Percentiles rank a stretch among this genome's conserved stretches.
Evolutionary conservation across 257 asterid genomes (phyloP).

Genomic region (Linaria vulgaris): DNA sequence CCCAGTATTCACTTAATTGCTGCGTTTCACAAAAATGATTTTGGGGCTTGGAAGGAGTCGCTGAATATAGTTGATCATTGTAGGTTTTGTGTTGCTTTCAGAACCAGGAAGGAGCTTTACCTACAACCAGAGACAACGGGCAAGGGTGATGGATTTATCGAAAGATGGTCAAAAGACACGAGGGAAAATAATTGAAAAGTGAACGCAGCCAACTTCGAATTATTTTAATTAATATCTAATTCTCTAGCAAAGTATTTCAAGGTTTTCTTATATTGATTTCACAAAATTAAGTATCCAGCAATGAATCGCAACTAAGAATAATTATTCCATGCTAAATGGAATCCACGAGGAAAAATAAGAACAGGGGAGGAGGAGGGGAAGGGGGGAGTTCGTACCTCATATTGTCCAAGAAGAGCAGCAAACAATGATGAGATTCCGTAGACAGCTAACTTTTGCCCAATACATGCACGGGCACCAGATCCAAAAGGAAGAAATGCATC

Average conservation of each 20-base stretch:
- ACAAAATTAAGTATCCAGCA: no score
- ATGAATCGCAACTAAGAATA: no score
- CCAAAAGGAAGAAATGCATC: slow-evolving; percentile 46
- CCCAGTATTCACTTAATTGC: slow-evolving; percentile 11
- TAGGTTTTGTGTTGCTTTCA: slow-evolving; percentile 32
- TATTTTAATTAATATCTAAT: no score
- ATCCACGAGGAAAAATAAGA: neutral
- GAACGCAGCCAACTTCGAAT: no score
- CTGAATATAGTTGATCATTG: slow-evolving; percentile 28
- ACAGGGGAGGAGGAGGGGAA: neutral
- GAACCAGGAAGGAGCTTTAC: slow-evolving; percentile 35
- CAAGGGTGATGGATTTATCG: neutral
- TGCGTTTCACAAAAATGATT: slow-evolving; percentile 30
- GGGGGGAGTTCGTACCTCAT: slow-evolving; percentile 32
- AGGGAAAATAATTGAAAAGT: no score
- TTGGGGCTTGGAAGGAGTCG: slow-evolving; percentile 37
- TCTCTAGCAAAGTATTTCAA: no score
- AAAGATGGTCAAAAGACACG: no score
- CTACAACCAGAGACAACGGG: slow-evolving; percentile 18
- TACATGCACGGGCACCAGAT: slow-evolving; percentile 46
- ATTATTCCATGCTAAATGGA: no score
- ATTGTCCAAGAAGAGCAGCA: slow-evolving; percentile 36
- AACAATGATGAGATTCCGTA: slow-evolving; percentile 37
- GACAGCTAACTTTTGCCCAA: slow-evolving; percentile 41
- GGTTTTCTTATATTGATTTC: no score